A percentile compares a stretch with the other conserved stretches of the same genome.
Evolutionary conservation across 345 rosid species (phyloP).

Genomic region (Durio zibethinus): DNA sequence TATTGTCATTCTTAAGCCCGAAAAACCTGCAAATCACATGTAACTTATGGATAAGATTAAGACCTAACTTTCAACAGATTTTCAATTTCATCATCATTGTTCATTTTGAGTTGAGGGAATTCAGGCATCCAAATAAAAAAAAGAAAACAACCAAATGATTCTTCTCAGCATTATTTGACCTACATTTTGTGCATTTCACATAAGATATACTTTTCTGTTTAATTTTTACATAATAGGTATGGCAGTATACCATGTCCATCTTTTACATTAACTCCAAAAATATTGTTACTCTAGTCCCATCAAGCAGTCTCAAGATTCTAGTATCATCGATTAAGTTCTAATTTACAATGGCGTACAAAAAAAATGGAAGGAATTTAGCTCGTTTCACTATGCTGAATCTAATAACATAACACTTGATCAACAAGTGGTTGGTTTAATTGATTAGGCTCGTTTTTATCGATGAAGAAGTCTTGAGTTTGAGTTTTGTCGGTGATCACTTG

Average conservation of each 20-base stretch:
- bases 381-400: neutral
- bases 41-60: neutral
- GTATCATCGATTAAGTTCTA: neutral
- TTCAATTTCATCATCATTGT: neutral
- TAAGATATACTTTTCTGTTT: neutral
- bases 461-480: too few relatives aligned
- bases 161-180: neutral
- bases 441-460: too few relatives aligned
- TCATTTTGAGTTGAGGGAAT: neutral
- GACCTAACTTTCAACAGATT: neutral
- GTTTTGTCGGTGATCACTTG: too few relatives aligned
- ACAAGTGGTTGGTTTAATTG: too few relatives aligned
- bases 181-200: neutral
- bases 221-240: neutral
- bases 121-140: neutral
- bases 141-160: neutral
- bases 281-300: neutral
- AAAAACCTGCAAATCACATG: slow-evolving; percentile 4
- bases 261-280: neutral
- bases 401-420: neutral
- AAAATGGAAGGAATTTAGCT: neutral
- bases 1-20: neutral
- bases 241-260: neutral
- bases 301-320: neutral
- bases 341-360: neutral